These are phyloP conservation scores for Ogataea populi-albae DNA, from an alignment of 805 yeast species.

Conservation along the genomic window DNA sequence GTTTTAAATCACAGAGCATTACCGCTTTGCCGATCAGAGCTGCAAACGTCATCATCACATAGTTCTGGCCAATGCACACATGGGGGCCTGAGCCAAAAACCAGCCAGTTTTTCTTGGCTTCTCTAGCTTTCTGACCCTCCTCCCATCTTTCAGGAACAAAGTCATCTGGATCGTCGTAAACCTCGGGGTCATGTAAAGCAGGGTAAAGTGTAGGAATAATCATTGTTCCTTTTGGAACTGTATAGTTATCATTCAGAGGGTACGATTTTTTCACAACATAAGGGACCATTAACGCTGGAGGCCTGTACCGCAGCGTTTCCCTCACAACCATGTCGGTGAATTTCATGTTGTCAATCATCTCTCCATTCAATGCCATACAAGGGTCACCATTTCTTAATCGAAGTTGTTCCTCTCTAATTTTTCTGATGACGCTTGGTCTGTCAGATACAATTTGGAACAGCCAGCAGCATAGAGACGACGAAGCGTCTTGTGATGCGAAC, in stretches of 20 bases:
- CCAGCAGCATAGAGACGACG: slow-evolving; percentile 97
- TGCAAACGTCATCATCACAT: slow-evolving; percentile 86
- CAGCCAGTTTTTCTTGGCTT: slow-evolving; percentile 86
- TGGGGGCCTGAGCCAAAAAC: slow-evolving; percentile 98
- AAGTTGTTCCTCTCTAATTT: slow-evolving; percentile 90
- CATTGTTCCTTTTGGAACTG: slow-evolving; percentile 97
- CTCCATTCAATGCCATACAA: slow-evolving; percentile 55
- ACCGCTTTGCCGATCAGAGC: slow-evolving; percentile 90
- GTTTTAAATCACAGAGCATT: slow-evolving; percentile 75
- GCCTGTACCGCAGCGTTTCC: slow-evolving; percentile 91
- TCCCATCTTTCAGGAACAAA: slow-evolving; percentile 96
- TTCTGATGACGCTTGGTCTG: slow-evolving; percentile 83
- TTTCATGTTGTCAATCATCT: slow-evolving; percentile 78
- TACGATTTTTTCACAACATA: slow-evolving; percentile 85
- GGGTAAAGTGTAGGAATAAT: slow-evolving; percentile 94
- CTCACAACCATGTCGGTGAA: slow-evolving; percentile 89
- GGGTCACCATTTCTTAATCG: slow-evolving; percentile 78
- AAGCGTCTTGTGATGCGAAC: slow-evolving; percentile 98
- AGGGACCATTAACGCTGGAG: slow-evolving; percentile 98
- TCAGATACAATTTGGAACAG: slow-evolving; percentile 94
- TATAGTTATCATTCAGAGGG: slow-evolving; percentile 78
- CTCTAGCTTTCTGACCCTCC: slow-evolving; percentile 69
- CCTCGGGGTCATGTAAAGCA: slow-evolving; percentile 95
- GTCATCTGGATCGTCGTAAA: slow-evolving; percentile 89
- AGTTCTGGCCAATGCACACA: slow-evolving; percentile 91